These are phyloP conservation scores for Neopestalotiopsis rosae DNA, from an alignment of 2,329 filamentous ascomycete genomes.

Conservation along the genomic window DNA sequence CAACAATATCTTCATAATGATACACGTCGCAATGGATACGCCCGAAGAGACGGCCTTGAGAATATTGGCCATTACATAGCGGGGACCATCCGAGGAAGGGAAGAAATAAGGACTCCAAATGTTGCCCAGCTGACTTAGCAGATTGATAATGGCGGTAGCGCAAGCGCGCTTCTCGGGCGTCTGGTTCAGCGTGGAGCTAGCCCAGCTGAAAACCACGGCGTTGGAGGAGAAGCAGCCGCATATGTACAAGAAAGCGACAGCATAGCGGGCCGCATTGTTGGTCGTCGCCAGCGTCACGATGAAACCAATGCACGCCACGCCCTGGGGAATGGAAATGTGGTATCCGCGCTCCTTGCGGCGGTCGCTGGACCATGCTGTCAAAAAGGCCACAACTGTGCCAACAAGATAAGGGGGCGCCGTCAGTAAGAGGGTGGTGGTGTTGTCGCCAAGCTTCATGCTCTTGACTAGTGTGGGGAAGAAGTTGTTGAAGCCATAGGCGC, in stretches of 20 bases:
- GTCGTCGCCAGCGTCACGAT: conserved; percentile 36
- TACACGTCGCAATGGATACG: not conserved
- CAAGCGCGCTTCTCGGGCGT: conserved; percentile 47
- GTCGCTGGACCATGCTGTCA: conserved; percentile 15
- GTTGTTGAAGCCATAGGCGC: conserved; percentile 50
- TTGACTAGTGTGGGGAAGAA: conserved; percentile 38
- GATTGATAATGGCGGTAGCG: conserved; percentile 42
- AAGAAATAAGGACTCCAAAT: conserved; percentile 48
- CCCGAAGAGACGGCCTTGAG: conserved; percentile 20
- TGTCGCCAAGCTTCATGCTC: conserved; percentile 10
- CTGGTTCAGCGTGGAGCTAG: conserved; percentile 46
- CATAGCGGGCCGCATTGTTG: conserved; percentile 45
- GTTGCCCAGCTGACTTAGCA: conserved; percentile 42
- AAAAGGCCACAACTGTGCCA: not conserved
- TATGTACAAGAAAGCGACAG: conserved; percentile 47
- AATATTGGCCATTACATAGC: conserved; percentile 36
- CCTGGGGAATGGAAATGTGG: conserved; percentile 11
- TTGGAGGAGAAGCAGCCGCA: conserved; percentile 50
- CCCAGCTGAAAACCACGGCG: conserved; percentile 52
- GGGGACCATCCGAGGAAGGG: conserved; percentile 31
- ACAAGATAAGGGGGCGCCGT: conserved; percentile 15
- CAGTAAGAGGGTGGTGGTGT: conserved; percentile 15
- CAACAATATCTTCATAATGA: not conserved
- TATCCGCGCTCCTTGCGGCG: conserved; percentile 15
- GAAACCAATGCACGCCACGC: conserved; percentile 15